phyloP scores from a whole-genome alignment of 2,329 filamentous ascomycete species.

The Xylaria sp. region DNA sequence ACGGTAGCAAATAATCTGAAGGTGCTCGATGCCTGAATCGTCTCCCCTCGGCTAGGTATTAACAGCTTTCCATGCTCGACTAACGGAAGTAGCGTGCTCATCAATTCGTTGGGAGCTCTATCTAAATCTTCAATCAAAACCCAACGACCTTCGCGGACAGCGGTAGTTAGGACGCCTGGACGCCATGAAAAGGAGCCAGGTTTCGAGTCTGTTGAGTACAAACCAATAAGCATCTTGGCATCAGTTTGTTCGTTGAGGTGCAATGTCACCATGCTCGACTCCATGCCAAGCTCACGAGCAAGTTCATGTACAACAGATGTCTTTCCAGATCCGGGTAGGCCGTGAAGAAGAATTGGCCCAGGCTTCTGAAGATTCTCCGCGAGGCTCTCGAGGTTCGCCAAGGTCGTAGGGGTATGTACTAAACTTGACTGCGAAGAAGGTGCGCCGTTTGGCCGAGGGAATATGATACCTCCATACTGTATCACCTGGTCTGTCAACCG shows the following conservation, averaged over 20 bases:
- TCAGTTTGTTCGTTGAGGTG: slow-evolving; percentile 99
- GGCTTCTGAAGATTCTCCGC: slow-evolving; percentile 72
- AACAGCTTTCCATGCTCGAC: slow-evolving; percentile 92
- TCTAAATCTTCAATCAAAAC: slow-evolving; percentile 97
- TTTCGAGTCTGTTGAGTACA: slow-evolving; percentile 89
- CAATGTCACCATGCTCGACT: slow-evolving; percentile 86
- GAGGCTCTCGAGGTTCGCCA: slow-evolving; percentile 75
- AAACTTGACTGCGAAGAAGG: slow-evolving; percentile 61
- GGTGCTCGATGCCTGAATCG: slow-evolving; percentile 80
- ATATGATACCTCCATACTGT: slow-evolving; percentile 72
- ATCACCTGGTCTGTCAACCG: slow-evolving; percentile 69
- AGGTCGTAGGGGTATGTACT: slow-evolving; percentile 77
- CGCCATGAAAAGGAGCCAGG: slow-evolving; percentile 94
- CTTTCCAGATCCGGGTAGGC: slow-evolving; percentile 88
- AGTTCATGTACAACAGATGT: slow-evolving; percentile 86
- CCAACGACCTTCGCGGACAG: slow-evolving; percentile 94
- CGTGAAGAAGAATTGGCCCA: slow-evolving; percentile 82
- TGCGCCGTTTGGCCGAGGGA: slow-evolving; percentile 69
- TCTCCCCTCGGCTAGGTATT: slow-evolving; percentile 89
- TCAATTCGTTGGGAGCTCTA: slow-evolving; percentile 91
- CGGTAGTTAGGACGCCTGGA: slow-evolving; percentile 90
- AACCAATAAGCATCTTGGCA: slow-evolving; percentile 92
- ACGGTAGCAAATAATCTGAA: slow-evolving; percentile 95
- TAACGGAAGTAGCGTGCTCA: slow-evolving; percentile 90
- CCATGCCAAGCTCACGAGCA: slow-evolving; percentile 80